These are phyloP conservation scores for Pichia manshurica DNA, from an alignment of 805 yeast species.

Conservation along the genomic window DNA sequence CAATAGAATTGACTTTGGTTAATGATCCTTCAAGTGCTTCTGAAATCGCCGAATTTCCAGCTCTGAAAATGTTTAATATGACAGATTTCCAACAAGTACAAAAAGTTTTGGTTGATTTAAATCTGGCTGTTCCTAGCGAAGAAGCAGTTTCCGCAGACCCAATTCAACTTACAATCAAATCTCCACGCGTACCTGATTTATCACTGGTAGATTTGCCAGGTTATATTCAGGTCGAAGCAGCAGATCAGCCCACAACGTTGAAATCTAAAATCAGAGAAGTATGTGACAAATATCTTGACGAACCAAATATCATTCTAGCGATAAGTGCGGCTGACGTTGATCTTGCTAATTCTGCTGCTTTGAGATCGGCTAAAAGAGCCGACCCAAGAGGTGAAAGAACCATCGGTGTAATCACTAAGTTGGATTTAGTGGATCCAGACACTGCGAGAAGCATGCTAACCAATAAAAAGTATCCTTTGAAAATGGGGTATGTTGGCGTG, in stretches of 20 bases:
- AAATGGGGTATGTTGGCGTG: slow-evolving; percentile 99
- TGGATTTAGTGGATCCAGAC: slow-evolving; percentile 81
- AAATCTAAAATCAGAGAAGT: slow-evolving; percentile 72
- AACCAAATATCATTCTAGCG: slow-evolving; percentile 91
- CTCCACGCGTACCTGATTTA: slow-evolving; percentile 87
- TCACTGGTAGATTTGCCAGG: slow-evolving; percentile 96
- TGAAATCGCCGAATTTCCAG: slow-evolving; percentile 91
- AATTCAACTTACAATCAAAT: slow-evolving; percentile 82
- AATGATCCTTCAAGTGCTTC: slow-evolving; percentile 77
- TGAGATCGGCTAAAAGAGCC: slow-evolving; percentile 79
- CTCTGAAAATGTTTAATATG: slow-evolving; percentile 71
- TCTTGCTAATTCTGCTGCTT: slow-evolving; percentile 90
- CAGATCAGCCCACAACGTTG: slow-evolving; percentile 86
- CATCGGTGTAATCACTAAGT: slow-evolving; percentile 90
- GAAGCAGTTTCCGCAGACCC: slow-evolving; percentile 93
- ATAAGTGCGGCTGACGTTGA: slow-evolving; percentile 98
- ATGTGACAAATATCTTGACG: slow-evolving; percentile 80
- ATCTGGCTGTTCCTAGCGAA: slow-evolving; percentile 81
- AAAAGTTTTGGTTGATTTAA: slow-evolving; percentile 76
- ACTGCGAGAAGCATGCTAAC: slow-evolving; percentile 61
- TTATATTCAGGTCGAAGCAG: slow-evolving; percentile 93
- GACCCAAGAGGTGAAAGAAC: slow-evolving; percentile 96
- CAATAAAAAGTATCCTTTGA: slow-evolving; percentile 81
- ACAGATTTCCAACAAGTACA: slow-evolving; percentile 89
- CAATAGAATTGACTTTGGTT: slow-evolving; percentile 88